phyloP scores from a whole-genome alignment of 495 filamentous ascomycete species.

The Tuber magnatum region DNA sequence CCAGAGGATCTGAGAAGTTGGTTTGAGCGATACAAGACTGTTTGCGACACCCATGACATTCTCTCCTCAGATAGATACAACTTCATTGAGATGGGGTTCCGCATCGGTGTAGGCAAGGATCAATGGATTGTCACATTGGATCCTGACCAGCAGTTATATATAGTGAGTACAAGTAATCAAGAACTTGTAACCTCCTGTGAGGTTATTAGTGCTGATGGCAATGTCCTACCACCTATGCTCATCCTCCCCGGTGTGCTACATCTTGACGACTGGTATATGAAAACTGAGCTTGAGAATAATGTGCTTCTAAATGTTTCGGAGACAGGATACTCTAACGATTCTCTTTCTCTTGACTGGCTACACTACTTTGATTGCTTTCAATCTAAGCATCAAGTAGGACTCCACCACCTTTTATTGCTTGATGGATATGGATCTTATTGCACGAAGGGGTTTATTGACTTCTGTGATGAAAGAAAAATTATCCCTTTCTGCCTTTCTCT shows the following conservation, averaged over 20 bases:
- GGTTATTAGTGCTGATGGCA: too few species aligned
- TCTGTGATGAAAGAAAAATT: constrained; percentile 7
- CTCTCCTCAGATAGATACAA: background rate
- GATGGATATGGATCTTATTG: constrained; percentile 2
- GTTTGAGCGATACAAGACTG: too few species aligned
- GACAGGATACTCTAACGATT: too few species aligned
- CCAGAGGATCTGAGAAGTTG: too few species aligned
- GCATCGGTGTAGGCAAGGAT: background rate
- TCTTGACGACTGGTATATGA: background rate
- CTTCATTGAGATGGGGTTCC: background rate
- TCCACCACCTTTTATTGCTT: too few species aligned
- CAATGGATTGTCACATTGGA: background rate
- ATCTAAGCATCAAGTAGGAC: too few species aligned
- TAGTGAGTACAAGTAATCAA: background rate
- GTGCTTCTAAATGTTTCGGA: too few species aligned
- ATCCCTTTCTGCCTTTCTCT: constrained; percentile 4
- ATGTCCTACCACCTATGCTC: background rate
- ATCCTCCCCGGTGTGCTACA: background rate
- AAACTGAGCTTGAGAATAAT: background rate
- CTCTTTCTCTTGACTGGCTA: too few species aligned
- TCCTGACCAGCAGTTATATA: background rate
- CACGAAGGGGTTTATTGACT: constrained; percentile 6
- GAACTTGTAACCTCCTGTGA: too few species aligned
- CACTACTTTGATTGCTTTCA: too few species aligned
- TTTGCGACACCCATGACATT: too few species aligned